Evolutionary conservation across 2,329 filamentous ascomycete species (phyloP).

Genomic region (Aspergillus ruber): DNA sequence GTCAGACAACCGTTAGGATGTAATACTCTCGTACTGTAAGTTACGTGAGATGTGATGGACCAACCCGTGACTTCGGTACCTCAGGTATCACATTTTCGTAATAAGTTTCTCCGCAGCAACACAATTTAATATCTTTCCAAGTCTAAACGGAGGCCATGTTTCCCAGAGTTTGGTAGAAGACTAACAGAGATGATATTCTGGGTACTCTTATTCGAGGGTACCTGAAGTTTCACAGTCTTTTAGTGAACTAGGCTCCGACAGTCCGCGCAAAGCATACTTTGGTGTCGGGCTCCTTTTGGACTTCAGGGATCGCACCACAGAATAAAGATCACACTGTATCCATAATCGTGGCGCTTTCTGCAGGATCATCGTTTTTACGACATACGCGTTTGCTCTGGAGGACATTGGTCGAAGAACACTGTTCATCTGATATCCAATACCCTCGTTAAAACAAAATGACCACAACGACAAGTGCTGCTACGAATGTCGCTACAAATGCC

Average conservation of each 20-base stretch:
- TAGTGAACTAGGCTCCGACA: not conserved
- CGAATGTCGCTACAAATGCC: slow-evolving; percentile 21
- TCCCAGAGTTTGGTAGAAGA: not conserved
- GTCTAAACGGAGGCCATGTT: not conserved
- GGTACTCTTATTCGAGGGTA: slow-evolving; percentile 5
- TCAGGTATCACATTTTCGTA: not conserved
- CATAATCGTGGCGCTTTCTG: too few relatives aligned
- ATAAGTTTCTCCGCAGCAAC: not conserved
- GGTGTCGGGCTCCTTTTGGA: not conserved
- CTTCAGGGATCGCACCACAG: not conserved
- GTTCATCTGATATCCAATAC: not conserved
- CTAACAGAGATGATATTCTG: slow-evolving; percentile 9
- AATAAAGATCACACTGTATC: too few relatives aligned
- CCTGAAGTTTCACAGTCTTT: slow-evolving; percentile 1
- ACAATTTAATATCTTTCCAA: not conserved
- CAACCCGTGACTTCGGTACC: not conserved
- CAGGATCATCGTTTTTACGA: too few relatives aligned
- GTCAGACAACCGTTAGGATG: not conserved
- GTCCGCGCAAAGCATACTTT: not conserved
- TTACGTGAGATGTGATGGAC: not conserved
- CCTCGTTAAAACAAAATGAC: slow-evolving; percentile 17
- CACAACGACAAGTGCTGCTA: slow-evolving; percentile 19
- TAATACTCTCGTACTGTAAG: not conserved
- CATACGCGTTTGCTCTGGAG: too few relatives aligned
- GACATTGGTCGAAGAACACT: not conserved